These are phyloP conservation scores for Spencermartinsiella europaea DNA, from an alignment of 805 yeast species.

Conservation along the genomic window DNA sequence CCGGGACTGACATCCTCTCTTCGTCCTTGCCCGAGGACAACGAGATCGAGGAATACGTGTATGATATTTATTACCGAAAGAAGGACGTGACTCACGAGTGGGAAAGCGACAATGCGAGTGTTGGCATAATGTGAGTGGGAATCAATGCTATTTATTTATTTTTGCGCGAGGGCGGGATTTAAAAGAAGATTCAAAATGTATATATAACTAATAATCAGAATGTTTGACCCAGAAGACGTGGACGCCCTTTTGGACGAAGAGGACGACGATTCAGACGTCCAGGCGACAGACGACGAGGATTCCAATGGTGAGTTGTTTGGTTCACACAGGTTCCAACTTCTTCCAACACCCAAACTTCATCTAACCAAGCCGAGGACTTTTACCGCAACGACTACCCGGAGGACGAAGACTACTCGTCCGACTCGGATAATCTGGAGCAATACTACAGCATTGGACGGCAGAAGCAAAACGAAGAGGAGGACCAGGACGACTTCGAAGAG, in stretches of 20 bases:
- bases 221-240: conserved; percentile 25
- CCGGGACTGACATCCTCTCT: conserved; percentile 3
- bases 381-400: conserved; percentile 94
- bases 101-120: conserved; percentile 25
- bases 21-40: conserved; percentile 14
- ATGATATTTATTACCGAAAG: conserved; percentile 78
- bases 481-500: conserved; percentile 34
- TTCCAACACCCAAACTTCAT: too few species aligned
- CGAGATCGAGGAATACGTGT: conserved; percentile 68
- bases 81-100: conserved; percentile 42
- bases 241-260: conserved; percentile 34
- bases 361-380: conserved; percentile 73
- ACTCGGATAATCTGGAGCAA: not conserved
- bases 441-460: not conserved
- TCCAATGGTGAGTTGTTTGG: conserved; percentile 28
- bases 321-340: too few species aligned
- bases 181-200: not conserved
- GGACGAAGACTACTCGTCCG: conserved; percentile 35
- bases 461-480: conserved; percentile 24
- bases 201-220: conserved; percentile 13
- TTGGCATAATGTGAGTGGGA: conserved; percentile 31
- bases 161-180: not conserved
- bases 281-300: conserved; percentile 34
- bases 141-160: conserved; percentile 1
- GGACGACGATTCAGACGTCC: conserved; percentile 31